Conservation (phyloP, 1,284 basidiomycete genomes). For the Inonotus hispidus region DNA sequence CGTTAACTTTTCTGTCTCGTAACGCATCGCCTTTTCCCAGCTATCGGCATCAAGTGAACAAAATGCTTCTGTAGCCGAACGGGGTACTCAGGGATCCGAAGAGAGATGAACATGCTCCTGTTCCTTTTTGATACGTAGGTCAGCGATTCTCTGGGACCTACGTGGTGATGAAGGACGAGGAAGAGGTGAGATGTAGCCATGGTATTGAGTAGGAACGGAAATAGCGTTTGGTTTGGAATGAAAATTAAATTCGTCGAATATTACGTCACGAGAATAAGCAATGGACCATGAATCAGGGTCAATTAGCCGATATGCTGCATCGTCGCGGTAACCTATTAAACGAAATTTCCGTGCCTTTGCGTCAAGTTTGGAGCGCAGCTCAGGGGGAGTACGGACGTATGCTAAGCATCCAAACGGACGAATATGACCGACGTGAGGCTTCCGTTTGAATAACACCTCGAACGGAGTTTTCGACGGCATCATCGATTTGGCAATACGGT, state of each 20-base stretch:
- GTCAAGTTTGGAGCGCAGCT: neutral
- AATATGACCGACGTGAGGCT: neutral
- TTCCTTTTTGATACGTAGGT: neutral
- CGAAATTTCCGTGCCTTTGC: neutral
- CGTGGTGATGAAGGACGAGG: neutral
- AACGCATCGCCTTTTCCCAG: neutral
- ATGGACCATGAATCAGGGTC: neutral
- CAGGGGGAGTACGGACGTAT: constrained; percentile 36
- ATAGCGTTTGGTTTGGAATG: neutral
- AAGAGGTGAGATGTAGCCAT: too few relatives aligned
- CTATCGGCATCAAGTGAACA: neutral
- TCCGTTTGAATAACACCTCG: too few relatives aligned
- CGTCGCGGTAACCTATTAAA: neutral
- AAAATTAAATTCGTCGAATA: neutral
- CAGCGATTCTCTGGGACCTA: neutral
- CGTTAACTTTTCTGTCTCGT: neutral
- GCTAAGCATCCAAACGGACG: constrained; percentile 57
- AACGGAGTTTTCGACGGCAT: too few relatives aligned
- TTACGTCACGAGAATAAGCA: constrained; percentile 2
- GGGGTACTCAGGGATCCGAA: neutral
- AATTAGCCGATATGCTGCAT: neutral
- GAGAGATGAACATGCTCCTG: neutral
- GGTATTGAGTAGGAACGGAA: neutral
- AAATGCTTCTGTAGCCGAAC: neutral
- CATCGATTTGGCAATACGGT: too few relatives aligned